Evolutionary conservation across 2,329 filamentous ascomycete species (phyloP).

Genomic region (Penicillium sclerotigenum): DNA sequence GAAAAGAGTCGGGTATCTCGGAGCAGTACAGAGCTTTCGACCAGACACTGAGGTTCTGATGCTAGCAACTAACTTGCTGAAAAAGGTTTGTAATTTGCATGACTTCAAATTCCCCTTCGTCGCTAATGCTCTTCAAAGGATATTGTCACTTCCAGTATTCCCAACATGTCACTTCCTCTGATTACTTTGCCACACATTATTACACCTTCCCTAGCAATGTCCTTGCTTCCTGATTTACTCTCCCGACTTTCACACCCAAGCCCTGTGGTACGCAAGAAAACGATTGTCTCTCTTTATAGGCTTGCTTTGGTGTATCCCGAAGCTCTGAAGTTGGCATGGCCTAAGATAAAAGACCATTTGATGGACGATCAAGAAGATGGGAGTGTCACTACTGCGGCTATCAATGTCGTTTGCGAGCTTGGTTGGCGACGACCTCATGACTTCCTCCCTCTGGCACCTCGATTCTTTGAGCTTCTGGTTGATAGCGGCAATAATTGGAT

Average conservation of each 20-base stretch:
- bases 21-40: conserved; percentile 92
- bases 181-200: conserved; percentile 91
- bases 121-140: conserved; percentile 33
- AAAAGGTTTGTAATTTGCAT: conserved; percentile 62
- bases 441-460: conserved; percentile 85
- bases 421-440: conserved; percentile 92
- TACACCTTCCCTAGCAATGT: conserved; percentile 86
- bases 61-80: conserved; percentile 92
- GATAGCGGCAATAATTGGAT: conserved; percentile 98
- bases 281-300: conserved; percentile 88
- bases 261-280: conserved; percentile 87
- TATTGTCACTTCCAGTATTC: conserved; percentile 65
- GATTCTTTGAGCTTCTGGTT: conserved; percentile 87
- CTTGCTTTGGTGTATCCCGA: conserved; percentile 96
- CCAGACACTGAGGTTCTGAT: conserved; percentile 95
- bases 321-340: conserved; percentile 87
- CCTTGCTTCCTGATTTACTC: conserved; percentile 79
- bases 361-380: conserved; percentile 87
- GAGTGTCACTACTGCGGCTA: conserved; percentile 90
- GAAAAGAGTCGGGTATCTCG: conserved; percentile 92
- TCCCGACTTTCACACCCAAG: conserved; percentile 84
- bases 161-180: conserved; percentile 80
- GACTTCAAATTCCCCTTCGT: not conserved
- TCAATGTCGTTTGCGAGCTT: conserved; percentile 95
- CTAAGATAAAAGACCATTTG: conserved; percentile 90